Base-by-base conservation (phyloP, 345 rosid species). In the Moringa oleifera region DNA sequence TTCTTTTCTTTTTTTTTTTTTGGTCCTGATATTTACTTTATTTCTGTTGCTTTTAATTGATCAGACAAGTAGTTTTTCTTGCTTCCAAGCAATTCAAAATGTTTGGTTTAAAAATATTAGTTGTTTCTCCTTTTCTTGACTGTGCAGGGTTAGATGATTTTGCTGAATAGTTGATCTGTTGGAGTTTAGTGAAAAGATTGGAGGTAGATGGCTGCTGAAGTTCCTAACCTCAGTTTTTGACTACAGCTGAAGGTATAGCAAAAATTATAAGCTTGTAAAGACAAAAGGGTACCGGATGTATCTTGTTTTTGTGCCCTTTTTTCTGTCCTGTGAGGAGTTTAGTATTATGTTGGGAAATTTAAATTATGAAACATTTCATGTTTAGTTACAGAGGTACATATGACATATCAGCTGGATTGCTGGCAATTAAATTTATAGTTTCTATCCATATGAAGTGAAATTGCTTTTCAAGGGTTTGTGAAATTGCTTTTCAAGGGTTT, bases 151-250 rank as follows among this genome's bases (percentile, higher is more conserved):
- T 63, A 28, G 51, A 41, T 33, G 47, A 57, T 50, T 13, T 53
- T 33, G 59, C 50, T 63, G 67, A 59, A 70, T 60, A 64, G 60
- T 60, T 55, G 45, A 31, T 68, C 59, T 68, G 47, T 55, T 68
- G 53, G 63, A 59, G 62, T 59, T 53, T 28, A 13, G 56, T 23
- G 25, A 46, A 59, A 59, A 59, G 6, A 5, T 41, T 15, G 33
- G 33, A 28, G n/a, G n/a, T n/a, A n/a, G n/a, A 5, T 41, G 47
- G 17, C 2, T 41, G 47, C 47, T 41, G 47, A 9, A 4, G 47
- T 9, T 41, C 12, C 12, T 28, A 8, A 28, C 33, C n/a, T n/a
- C n/a, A n/a, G n/a, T 33, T 33, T 33, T 33, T 33, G 5, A 4
- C 11, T 11, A 41, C 47, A 41, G 47, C 12, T 41, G 6, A 41